Conservation (phyloP, 306 rosid genomes). For the Trichosanthes truncata region DNA sequence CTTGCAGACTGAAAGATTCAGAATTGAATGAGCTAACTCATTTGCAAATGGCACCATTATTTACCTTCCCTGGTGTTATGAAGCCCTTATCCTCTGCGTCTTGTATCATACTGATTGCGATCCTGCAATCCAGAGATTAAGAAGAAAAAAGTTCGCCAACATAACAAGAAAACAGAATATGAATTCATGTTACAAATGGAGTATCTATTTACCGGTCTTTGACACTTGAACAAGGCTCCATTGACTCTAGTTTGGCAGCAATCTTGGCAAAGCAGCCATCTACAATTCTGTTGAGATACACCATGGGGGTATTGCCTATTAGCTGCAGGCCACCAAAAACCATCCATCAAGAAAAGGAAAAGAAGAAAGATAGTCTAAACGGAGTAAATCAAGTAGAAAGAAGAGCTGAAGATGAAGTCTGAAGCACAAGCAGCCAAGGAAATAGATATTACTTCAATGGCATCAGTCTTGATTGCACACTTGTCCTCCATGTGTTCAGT, state of each 20-base stretch:
- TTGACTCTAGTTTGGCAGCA: slow-evolving; percentile 67
- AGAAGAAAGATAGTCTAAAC: background rate
- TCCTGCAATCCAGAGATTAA: slow-evolving; percentile 30
- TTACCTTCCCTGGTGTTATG: slow-evolving; percentile 78
- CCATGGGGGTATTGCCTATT: slow-evolving; percentile 67
- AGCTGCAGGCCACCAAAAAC: slow-evolving; percentile 25
- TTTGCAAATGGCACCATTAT: background rate
- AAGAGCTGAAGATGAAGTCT: background rate
- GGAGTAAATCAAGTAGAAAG: background rate
- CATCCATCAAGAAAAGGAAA: background rate
- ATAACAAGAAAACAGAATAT: background rate
- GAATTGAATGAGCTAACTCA: background rate
- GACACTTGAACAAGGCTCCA: slow-evolving; percentile 70
- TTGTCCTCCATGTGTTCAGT: slow-evolving; percentile 35
- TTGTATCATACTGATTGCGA: slow-evolving; percentile 64
- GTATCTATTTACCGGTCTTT: slow-evolving; percentile 43
- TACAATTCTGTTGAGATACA: slow-evolving; percentile 54
- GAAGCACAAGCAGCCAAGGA: background rate
- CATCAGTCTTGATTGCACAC: slow-evolving; percentile 59
- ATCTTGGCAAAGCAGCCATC: slow-evolving; percentile 64
- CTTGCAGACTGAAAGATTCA: background rate
- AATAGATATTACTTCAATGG: slow-evolving; percentile 43
- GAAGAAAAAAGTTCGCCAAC: background rate
- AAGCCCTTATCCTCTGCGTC: slow-evolving; percentile 78
- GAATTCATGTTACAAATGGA: background rate